Conservation (phyloP, 176 grass and related monocot genomes). For the Saccharum officinarum region DNA sequence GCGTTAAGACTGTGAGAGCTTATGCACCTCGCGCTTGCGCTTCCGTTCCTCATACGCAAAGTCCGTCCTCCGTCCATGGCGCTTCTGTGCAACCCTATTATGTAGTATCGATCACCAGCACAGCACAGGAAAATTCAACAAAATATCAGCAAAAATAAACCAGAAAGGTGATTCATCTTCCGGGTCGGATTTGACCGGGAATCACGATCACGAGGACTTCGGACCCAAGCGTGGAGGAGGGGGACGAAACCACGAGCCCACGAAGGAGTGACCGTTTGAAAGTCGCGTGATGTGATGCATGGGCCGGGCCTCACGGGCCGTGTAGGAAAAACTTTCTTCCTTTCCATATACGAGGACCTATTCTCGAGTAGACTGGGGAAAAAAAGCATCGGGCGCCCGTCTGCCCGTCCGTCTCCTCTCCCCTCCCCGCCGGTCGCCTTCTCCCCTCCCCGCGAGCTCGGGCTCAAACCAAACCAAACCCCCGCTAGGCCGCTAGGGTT, state of each 20-base stretch:
- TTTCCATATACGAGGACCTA: background rate
- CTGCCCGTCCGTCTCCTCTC: background rate
- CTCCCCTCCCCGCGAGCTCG: background rate
- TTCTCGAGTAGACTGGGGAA: background rate
- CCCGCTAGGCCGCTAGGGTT: slow-evolving; percentile 55
- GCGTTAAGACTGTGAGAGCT: too few relatives aligned
- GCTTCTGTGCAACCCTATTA: too few relatives aligned
- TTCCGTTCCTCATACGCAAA: too few relatives aligned
- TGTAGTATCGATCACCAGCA: too few relatives aligned
- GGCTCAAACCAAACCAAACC: slow-evolving; percentile 8
- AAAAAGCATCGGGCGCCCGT: background rate
- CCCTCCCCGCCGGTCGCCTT: background rate
- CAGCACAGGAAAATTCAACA: too few relatives aligned
- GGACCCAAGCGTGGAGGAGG: background rate
- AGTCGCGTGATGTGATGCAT: background rate
- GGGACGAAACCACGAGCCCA: background rate
- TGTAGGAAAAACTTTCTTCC: background rate
- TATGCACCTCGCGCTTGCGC: too few relatives aligned
- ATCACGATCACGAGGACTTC: too few relatives aligned
- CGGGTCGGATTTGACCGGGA: too few relatives aligned
- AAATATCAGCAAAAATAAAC: too few relatives aligned
- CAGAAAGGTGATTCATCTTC: too few relatives aligned
- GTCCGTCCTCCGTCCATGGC: too few relatives aligned
- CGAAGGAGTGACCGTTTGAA: background rate
- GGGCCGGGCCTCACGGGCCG: slow-evolving; percentile 8